phyloP scores from a whole-genome alignment of 2,329 filamentous ascomycete species.

The Aspergillus sp. region DNA sequence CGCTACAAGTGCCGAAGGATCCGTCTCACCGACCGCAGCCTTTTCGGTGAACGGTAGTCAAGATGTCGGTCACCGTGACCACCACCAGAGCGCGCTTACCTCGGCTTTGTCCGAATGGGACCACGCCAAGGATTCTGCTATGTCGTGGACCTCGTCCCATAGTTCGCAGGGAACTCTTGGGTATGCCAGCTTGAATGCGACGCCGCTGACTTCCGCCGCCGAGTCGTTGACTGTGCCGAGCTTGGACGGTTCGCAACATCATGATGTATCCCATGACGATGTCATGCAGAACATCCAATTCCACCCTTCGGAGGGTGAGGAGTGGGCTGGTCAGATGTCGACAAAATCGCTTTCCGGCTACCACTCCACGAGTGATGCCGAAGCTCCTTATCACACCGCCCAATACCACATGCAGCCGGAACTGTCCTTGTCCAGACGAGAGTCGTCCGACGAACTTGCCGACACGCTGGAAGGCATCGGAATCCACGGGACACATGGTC shows the following conservation, averaged over 20 bases:
- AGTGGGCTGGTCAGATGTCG: constrained; percentile 27
- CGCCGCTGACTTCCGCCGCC: constrained; percentile 21
- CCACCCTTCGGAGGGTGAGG: constrained; percentile 19
- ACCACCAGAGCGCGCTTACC: constrained; percentile 15
- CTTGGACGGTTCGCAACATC: constrained; percentile 17
- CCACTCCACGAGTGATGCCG: constrained; percentile 23
- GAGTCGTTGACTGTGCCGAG: constrained; percentile 22
- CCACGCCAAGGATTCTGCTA: constrained; percentile 24
- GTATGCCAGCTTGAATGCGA: constrained; percentile 21
- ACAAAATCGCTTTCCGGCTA: constrained; percentile 19
- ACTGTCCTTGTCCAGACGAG: constrained; percentile 28
- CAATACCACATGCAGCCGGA: constrained; percentile 36
- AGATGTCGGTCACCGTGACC: constrained; percentile 10
- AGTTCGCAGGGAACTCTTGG: constrained; percentile 24
- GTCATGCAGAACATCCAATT: constrained; percentile 10
- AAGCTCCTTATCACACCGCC: constrained; percentile 30
- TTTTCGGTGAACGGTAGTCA: constrained; percentile 18
- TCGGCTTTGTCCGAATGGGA: constrained; percentile 30
- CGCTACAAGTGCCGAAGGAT: constrained; percentile 27
- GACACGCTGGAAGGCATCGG: constrained; percentile 37
- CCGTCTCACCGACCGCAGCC: constrained; percentile 30
- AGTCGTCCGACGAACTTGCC: constrained; percentile 36
- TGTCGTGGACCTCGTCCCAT: constrained; percentile 29
- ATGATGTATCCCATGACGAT: background rate
- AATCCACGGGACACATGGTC: constrained; percentile 27